Percentiles rank a stretch among this genome's conserved stretches.
phyloP scores from a whole-genome alignment of 106 monocot species.

The Platanthera zijinensis region DNA sequence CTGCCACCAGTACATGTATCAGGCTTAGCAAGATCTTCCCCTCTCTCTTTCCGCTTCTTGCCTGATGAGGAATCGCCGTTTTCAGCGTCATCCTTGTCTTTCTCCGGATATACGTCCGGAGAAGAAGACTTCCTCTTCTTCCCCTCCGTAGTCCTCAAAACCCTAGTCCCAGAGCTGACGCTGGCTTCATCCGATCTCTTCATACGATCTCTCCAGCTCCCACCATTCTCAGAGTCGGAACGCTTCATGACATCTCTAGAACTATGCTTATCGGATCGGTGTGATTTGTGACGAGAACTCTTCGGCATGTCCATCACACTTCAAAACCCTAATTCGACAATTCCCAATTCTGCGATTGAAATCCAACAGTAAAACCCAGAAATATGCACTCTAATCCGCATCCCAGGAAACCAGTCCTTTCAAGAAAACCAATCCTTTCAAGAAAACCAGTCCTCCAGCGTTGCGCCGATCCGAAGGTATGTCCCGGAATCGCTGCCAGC shows the following conservation, averaged over 20 bases:
- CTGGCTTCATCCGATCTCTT: constrained; percentile 12
- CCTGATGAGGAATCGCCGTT: constrained; percentile 21
- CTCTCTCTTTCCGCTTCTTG: constrained; percentile 27
- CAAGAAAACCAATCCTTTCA: too few relatives aligned
- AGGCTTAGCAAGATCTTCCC: constrained; percentile 12
- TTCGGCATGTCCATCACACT: constrained; percentile 22
- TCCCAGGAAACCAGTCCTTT: not conserved
- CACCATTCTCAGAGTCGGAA: constrained; percentile 33
- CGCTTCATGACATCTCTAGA: constrained; percentile 9
- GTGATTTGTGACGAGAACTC: constrained; percentile 32
- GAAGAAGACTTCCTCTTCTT: constrained; percentile 24
- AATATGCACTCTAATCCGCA: not conserved
- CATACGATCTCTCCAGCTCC: constrained; percentile 21
- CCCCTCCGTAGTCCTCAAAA: constrained; percentile 29
- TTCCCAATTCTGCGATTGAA: not conserved
- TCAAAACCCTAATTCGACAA: constrained; percentile 15
- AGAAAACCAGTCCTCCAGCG: not conserved
- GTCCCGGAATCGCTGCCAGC: not conserved
- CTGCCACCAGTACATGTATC: constrained; percentile 48
- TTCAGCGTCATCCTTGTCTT: not conserved
- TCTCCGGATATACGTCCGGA: constrained; percentile 1
- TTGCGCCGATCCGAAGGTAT: not conserved
- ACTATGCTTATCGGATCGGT: constrained; percentile 20
- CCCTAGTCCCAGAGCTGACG: constrained; percentile 21
- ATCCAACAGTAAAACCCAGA: not conserved